These are phyloP conservation scores for Aphanomyces stellatus DNA, from an alignment of 352 stramenopile genomes.

Conservation along the genomic window DNA sequence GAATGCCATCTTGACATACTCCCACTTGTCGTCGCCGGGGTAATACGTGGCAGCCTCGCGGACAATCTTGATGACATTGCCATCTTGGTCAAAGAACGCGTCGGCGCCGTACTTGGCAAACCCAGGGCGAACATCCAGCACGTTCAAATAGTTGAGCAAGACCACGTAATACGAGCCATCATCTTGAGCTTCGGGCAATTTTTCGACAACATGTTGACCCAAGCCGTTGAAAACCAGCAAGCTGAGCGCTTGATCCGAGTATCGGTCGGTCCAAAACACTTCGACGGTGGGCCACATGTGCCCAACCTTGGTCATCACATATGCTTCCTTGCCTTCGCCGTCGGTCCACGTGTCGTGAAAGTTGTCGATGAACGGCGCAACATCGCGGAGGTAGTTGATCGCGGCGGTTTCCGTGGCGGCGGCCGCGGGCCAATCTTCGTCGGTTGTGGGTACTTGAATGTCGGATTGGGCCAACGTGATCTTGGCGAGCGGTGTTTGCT, in stretches of 20 bases:
- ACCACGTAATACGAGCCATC: conserved; percentile 12
- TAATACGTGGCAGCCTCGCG: neutral
- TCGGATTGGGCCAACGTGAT: neutral
- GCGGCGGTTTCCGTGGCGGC: neutral
- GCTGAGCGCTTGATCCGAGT: conserved; percentile 6
- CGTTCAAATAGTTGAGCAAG: neutral
- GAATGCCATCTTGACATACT: conserved; percentile 17
- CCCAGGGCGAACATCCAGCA: conserved; percentile 1
- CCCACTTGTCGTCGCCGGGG: conserved; percentile 1
- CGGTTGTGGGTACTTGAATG: conserved; percentile 1
- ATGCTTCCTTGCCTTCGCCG: conserved; percentile 13
- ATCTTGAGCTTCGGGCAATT: neutral
- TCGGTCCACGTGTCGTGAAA: conserved; percentile 1
- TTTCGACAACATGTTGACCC: conserved; percentile 1
- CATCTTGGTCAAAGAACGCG: neutral
- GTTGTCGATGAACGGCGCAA: neutral
- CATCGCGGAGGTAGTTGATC: conserved; percentile 5
- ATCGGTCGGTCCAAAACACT: conserved; percentile 14
- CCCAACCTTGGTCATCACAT: conserved; percentile 16
- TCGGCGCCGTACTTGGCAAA: conserved; percentile 15
- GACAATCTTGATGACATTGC: conserved; percentile 14
- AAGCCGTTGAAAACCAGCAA: conserved; percentile 9
- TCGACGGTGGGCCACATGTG: conserved; percentile 11
- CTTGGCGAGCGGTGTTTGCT: neutral
- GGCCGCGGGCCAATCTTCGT: conserved; percentile 3